Percentiles rank a stretch among this genome's conserved stretches.
These are phyloP conservation scores for Lepiota brunneoincarnata DNA, from an alignment of 768 basidiomycete genomes.

Conservation along the genomic window DNA sequence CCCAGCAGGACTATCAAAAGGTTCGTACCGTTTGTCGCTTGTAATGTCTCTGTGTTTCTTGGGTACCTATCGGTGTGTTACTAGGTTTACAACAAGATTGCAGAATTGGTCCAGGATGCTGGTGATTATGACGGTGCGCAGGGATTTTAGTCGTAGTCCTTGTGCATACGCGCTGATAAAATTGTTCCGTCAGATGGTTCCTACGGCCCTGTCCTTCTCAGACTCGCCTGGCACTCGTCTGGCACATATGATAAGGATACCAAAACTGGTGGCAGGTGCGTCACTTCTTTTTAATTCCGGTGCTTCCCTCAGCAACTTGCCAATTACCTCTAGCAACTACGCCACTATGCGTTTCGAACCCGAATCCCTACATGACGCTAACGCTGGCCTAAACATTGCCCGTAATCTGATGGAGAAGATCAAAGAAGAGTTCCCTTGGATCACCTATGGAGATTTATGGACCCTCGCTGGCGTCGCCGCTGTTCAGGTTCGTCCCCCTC, in stretches of 20 bases:
- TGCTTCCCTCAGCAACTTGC: conserved; percentile 10
- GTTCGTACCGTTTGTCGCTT: conserved; percentile 28
- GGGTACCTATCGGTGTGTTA: conserved; percentile 4
- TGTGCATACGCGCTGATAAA: conserved; percentile 12
- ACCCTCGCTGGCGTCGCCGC: conserved; percentile 93
- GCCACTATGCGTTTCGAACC: conserved; percentile 98
- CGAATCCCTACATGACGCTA: conserved; percentile 81
- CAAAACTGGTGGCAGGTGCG: conserved; percentile 77
- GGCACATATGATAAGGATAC: conserved; percentile 87
- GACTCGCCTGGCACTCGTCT: conserved; percentile 93
- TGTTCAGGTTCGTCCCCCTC: conserved; percentile 49
- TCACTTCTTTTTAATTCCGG: conserved; percentile 6
- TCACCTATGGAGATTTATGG: conserved; percentile 95
- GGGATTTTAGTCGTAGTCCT: not conserved
- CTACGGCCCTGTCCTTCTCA: conserved; percentile 82
- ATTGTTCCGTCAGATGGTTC: conserved; percentile 63
- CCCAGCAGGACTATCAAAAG: conserved; percentile 89
- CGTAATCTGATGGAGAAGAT: conserved; percentile 82
- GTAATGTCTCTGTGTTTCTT: not conserved
- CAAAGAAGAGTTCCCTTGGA: conserved; percentile 89
- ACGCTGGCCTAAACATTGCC: conserved; percentile 79
- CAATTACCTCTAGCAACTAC: conserved; percentile 65
- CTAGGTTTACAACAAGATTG: conserved; percentile 89
- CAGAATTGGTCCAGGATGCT: conserved; percentile 70
- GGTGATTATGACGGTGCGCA: conserved; percentile 82